phyloP scores from a whole-genome alignment of 1,284 basidiomycete species.

The Wallemia hederae region DNA sequence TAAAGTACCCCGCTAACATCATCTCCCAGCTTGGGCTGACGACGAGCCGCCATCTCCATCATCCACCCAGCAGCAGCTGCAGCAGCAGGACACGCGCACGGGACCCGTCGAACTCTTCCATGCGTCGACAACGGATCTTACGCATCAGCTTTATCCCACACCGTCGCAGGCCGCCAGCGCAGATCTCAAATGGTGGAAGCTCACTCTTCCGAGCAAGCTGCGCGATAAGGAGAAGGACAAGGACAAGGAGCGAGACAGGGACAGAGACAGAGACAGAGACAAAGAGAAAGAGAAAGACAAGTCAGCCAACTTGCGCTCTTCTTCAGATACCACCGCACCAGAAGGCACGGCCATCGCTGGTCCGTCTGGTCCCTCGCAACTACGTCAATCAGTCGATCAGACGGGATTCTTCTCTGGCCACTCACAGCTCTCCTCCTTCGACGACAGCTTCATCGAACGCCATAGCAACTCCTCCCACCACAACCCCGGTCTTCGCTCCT shows the following conservation, averaged over 20 bases:
- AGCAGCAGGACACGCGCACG: background rate
- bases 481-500: background rate
- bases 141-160: background rate
- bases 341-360: no score
- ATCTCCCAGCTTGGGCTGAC: background rate
- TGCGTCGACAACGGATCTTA: background rate
- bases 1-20: background rate
- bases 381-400: no score
- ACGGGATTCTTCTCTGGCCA: no score
- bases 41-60: background rate
- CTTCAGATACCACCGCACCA: no score
- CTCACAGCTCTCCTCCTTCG: no score
- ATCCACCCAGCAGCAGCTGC: background rate
- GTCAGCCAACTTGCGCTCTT: no score
- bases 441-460: no score
- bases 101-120: background rate
- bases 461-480: background rate
- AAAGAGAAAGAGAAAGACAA: no score
- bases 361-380: no score
- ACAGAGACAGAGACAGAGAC: no score
- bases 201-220: background rate
- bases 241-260: background rate
- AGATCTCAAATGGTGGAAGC: background rate
- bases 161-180: background rate
- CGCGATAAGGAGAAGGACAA: background rate